Evolutionary conservation across 129 eudicot genomes (phyloP), one percentile per base, ranked within the genome.

Genomic region (Chrysanthemum makinoi): DNA sequence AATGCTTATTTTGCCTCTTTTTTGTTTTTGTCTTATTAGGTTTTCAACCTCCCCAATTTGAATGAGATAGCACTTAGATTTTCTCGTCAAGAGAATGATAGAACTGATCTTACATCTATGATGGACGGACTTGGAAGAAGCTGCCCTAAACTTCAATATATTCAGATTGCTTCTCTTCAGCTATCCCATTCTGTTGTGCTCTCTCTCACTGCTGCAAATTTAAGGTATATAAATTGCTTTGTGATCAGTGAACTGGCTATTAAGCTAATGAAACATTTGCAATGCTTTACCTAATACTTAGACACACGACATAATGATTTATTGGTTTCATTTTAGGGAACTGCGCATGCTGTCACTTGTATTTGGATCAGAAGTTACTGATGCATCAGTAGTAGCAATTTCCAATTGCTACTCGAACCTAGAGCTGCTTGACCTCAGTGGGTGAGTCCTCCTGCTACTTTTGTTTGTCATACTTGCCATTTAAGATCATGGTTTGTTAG

Each of bases 361-460:
- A 56, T 82, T 93, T 65, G 98, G 98, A 66, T 63, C 95, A 28
- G 91, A 89, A 78, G 84, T 95, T 28, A 88, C 97, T 43, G 97
- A 95, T 84, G 97, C 99, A 72, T 95, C 97, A 28, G 96, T 95
- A 57, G 97, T 89, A 62, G 97, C 97, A 61, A 90, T 95, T 67
- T 84, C 96, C 16, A 81, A 90, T 72, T 84, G 81, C 79, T 95
- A 84, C 79, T 72, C 96, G n/a, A 86, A 88, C 62, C 77, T 95
- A 59, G 97, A 95, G 66, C 80, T 90, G 77, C 97, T 95, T 80
- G 97, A 95, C 79, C 89, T 95, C 46, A 95, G 99, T 80, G 99
- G 99, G 97, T 95, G 87, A 30, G 95, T 69, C 66, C n/a, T 54
- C 11, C 26, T 70, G 44, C 9, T 61, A 18, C 24, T 2, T 73